Evolutionary conservation across 768 basidiomycete species (phyloP).

Genomic region (Dacryopinax spathularia): DNA sequence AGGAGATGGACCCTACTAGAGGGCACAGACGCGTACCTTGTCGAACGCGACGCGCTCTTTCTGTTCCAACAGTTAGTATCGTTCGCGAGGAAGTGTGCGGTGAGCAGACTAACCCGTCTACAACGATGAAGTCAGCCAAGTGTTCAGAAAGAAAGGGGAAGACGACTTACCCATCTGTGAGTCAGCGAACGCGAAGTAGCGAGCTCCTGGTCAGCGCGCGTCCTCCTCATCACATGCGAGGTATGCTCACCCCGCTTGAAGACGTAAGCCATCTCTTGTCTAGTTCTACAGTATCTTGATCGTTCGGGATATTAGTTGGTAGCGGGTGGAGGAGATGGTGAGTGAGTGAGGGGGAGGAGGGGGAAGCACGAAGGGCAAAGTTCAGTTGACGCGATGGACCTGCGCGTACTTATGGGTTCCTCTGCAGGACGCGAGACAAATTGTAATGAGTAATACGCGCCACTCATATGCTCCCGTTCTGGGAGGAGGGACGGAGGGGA

Average conservation of each 20-base stretch:
- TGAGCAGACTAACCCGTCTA: conserved; percentile 13
- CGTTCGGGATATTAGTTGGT: not conserved
- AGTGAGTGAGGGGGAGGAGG: not conserved
- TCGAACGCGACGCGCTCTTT: conserved; percentile 90
- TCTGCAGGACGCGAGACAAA: conserved; percentile 5
- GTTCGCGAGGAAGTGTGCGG: not conserved
- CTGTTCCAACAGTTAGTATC: conserved; percentile 34
- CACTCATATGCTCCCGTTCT: no score
- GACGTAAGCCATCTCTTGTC: conserved; percentile 22
- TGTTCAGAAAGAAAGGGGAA: conserved; percentile 14
- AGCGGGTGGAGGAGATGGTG: no score
- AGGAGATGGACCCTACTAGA: not conserved
- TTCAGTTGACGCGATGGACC: not conserved
- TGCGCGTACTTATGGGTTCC: not conserved
- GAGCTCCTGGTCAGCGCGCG: not conserved
- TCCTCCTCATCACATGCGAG: not conserved
- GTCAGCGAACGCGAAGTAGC: not conserved
- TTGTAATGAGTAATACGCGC: not conserved
- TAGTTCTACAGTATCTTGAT: not conserved
- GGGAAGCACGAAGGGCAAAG: not conserved
- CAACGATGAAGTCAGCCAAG: conserved; percentile 7
- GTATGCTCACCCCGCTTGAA: conserved; percentile 42
- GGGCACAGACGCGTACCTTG: conserved; percentile 40
- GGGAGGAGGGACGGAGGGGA: not conserved
- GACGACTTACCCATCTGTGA: conserved; percentile 37